A percentile compares a stretch with the other conserved stretches of the same genome.
Evolutionary conservation across 805 yeast genomes (phyloP).

Genomic region (Yarrowia osloensis): DNA sequence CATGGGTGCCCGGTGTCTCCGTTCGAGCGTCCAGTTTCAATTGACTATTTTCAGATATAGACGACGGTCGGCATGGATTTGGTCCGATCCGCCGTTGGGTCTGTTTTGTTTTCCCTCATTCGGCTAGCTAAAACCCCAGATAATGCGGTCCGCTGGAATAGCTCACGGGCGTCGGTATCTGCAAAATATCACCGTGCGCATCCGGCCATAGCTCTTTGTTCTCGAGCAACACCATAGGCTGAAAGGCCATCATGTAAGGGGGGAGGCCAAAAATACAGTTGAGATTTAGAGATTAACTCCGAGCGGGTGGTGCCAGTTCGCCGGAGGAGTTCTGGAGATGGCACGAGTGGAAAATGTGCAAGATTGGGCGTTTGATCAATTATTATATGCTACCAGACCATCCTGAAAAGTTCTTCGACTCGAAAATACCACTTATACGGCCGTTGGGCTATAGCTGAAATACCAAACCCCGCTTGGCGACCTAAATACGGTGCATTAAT

Average conservation of each 20-base stretch:
- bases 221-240: neutral
- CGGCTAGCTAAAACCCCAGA: neutral
- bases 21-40: neutral
- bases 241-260: neutral
- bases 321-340: neutral
- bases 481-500: slow-evolving; percentile 10
- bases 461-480: neutral
- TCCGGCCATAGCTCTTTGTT: neutral
- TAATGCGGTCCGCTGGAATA: neutral
- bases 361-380: neutral
- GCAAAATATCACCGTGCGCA: neutral
- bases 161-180: neutral
- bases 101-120: neutral
- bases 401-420: neutral
- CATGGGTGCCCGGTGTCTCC: neutral
- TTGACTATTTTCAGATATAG: neutral
- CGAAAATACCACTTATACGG: neutral
- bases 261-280: neutral
- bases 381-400: neutral
- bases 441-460: neutral
- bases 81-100: neutral
- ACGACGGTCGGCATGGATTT: no score
- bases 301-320: neutral
- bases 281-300: neutral
- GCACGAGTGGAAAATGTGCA: neutral